A percentile compares a stretch with the other conserved stretches of the same genome.
Evolutionary conservation across 2,329 filamentous ascomycete genomes (phyloP).

Genomic region (Paracamarosporium sp.): DNA sequence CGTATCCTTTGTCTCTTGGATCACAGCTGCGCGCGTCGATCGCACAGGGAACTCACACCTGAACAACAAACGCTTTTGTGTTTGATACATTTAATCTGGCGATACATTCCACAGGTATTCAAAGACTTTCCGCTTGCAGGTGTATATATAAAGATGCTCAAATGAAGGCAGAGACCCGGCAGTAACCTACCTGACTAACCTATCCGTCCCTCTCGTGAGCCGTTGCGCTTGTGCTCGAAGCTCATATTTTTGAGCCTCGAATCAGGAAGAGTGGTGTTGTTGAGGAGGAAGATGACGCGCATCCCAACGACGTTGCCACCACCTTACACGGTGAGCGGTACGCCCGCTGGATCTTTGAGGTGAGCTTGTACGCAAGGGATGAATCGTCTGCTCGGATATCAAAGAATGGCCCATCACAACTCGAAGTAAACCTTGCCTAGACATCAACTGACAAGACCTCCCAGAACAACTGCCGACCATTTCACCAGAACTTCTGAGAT

Average conservation of each 20-base stretch:
- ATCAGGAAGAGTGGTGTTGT: not conserved
- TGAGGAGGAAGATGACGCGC: conserved; percentile 16
- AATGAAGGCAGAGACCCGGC: conserved; percentile 4
- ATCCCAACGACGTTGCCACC: conserved; percentile 35
- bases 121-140: conserved; percentile 12
- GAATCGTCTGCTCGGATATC: not conserved
- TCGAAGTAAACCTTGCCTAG: not conserved
- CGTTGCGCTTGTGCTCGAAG: not conserved
- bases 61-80: conserved; percentile 14
- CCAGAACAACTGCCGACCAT: conserved; percentile 49
- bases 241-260: not conserved
- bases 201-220: not conserved
- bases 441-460: conserved; percentile 1
- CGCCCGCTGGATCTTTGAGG: conserved; percentile 20
- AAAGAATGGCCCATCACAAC: not conserved
- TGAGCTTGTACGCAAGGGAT: conserved; percentile 30
- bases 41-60: conserved; percentile 11
- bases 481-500: conserved; percentile 47
- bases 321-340: conserved; percentile 36
- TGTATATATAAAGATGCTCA: conserved; percentile 2
- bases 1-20: conserved; percentile 11
- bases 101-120: conserved; percentile 16
- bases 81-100: conserved; percentile 16
- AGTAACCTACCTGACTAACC: not conserved
- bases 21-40: conserved; percentile 28